Conservation (phyloP, 2,329 filamentous ascomycete species). For the Penicillium sp. region DNA sequence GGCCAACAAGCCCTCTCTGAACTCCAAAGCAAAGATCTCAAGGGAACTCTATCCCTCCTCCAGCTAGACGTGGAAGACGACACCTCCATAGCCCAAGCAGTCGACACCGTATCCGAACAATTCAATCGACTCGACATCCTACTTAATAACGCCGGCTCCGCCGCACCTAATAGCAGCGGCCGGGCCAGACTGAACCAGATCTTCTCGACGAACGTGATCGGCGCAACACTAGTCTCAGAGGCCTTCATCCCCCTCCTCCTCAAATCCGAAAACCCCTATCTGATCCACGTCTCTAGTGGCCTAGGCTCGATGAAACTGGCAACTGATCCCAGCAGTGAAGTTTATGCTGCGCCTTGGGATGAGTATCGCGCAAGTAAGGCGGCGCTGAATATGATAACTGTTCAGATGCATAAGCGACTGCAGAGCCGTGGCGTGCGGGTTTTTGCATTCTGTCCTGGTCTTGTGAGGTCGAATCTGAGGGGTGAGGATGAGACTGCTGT, state of each 20-base stretch:
- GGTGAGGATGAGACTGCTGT: conserved; percentile 26
- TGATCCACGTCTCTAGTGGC: conserved; percentile 39
- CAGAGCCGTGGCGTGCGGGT: conserved; percentile 20
- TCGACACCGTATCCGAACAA: conserved; percentile 7
- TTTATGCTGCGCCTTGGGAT: conserved; percentile 9
- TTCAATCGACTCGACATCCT: conserved; percentile 21
- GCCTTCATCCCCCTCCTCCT: conserved; percentile 36
- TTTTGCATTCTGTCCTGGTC: conserved; percentile 30
- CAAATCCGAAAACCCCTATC: conserved; percentile 28
- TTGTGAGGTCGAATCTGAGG: conserved; percentile 32
- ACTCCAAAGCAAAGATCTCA: conserved; percentile 12
- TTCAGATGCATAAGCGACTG: conserved; percentile 19
- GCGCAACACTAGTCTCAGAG: conserved; percentile 32
- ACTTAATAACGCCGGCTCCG: conserved; percentile 16
- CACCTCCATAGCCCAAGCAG: conserved; percentile 28
- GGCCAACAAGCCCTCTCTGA: conserved; percentile 13
- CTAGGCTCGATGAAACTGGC: conserved; percentile 30
- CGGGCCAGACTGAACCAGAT: conserved; percentile 12
- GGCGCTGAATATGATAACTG: conserved; percentile 20
- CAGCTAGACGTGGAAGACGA: conserved; percentile 39
- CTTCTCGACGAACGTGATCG: conserved; percentile 40
- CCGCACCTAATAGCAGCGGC: conserved; percentile 1
- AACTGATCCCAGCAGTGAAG: background rate
- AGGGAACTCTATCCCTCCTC: conserved; percentile 35
- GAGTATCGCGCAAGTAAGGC: conserved; percentile 25